Evolutionary conservation across 371 early-diverging fungal species (phyloP), one percentile per base, ranked within the genome.

Genomic region (Mucor lusitanicus): DNA sequence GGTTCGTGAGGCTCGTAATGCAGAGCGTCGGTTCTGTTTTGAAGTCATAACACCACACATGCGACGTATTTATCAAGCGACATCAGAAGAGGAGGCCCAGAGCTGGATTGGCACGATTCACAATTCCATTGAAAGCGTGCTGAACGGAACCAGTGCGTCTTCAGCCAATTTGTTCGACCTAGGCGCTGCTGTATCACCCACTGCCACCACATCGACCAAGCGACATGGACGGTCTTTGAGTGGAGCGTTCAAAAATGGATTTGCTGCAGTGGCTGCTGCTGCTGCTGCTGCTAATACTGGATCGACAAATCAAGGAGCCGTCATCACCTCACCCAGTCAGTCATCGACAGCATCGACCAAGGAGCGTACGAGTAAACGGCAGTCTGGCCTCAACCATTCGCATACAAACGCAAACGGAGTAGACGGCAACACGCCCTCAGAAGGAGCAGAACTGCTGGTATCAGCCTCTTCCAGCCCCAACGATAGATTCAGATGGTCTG

Each of bases 21-120:
- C 82, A 15, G 88, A 92, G 28, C 84, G 95, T 19, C 87, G 91
- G 1, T 93, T 91, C 64, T 90, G 90, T 21, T 93, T 93, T 68
- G 93, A 93, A 69, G 72, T 93, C 23, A 87, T 93, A 46, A 87
- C 88, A 12, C 88, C 89, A 1, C 82, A 85, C 28, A 80, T 84
- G 57, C 79, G 88, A 19, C 76, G 91, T 28, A 72, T 88, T 21
- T 93, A 92, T 67, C 93, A 93, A 65, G 92, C 93, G 3, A 91
- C 88, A 0, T 89, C 89, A n/a, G 75, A 81, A 3, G 91, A 91
- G 55, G 91, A 91, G 40, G 76, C 90, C 77, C 73, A 75, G 27
- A 82, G 79, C 32, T 93, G 93, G 93, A 86, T 93, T 30, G 75
- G 71, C 0, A 83, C 85, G 2, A 90, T 93, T 30, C 85, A 85